Base-by-base conservation (phyloP, 2,329 filamentous ascomycete genomes). In the Capronia americana region DNA sequence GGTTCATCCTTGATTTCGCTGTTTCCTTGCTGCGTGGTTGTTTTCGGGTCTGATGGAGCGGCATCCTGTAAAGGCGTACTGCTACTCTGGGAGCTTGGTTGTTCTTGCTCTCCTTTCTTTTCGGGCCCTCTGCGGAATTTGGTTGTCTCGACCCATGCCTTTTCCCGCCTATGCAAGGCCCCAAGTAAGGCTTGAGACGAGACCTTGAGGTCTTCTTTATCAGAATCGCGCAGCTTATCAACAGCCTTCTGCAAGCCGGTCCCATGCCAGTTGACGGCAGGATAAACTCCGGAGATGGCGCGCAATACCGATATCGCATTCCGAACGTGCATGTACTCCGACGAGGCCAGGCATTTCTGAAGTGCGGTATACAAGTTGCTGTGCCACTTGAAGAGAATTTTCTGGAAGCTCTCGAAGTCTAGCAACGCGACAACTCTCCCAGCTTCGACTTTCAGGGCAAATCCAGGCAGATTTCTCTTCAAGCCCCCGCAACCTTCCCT, bases 261-360 rank as follows among this genome's bases (percentile, higher is more conserved):
- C 38, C 92, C 95, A 85, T 96, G 94, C 77, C 92, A 95, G 74
- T 96, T 92, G 65, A 98, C 87, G 17, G 89, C 90, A 3, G 95
- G 96, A 83, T 97, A 99, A 73, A 88, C 86, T 58, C 92, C 88
- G 26, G 92, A 86, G 56, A 97, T 85, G 11, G 87, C 86, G 76
- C 95, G 96, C 66, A 99, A 83, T 3, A 98, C 85, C 65, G 91
- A 95, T 71, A 98, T 96, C 53, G 93, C 92, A 76, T 99, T 99
- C 63, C 94, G 89, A 75, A 98, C 96, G 77, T 97, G 93, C 90
- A 97, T 97, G 86, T 95, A 99, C 78, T 98, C 94, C 34, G 87
- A 88, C 30, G 90, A 90, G 20, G 88, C 87, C 55, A 99, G 84
- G 76, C 94, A 97, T 44, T 86, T 86, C 76, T 93, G 93, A 62